Evolutionary conservation across 2,329 filamentous ascomycete species (phyloP).

Genomic region (Microsporum audouinii): DNA sequence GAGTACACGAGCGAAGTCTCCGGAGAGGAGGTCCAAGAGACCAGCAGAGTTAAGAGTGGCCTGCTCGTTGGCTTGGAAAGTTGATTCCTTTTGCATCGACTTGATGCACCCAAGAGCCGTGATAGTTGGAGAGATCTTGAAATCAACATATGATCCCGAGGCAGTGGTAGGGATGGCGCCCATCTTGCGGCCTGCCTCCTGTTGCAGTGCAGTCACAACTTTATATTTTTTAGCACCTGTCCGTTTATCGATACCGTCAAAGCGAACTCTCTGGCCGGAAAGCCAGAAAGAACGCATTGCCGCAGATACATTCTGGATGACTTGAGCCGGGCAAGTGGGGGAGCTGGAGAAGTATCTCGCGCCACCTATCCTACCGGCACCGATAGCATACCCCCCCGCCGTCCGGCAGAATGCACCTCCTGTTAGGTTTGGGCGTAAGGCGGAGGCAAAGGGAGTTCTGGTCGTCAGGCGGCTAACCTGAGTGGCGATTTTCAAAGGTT

Average conservation of each 20-base stretch:
- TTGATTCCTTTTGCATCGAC: slow-evolving; percentile 25
- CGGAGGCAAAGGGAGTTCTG: slow-evolving; percentile 74
- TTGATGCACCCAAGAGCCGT: slow-evolving; percentile 68
- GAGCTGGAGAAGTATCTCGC: slow-evolving; percentile 83
- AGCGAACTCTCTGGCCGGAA: slow-evolving; percentile 79
- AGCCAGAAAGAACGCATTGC: slow-evolving; percentile 85
- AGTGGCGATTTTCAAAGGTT: slow-evolving; percentile 45
- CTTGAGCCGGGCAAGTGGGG: slow-evolving; percentile 73
- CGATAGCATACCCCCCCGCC: slow-evolving; percentile 75
- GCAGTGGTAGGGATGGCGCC: slow-evolving; percentile 40
- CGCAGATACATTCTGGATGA: slow-evolving; percentile 88
- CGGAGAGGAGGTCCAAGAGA: slow-evolving; percentile 71
- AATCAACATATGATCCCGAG: slow-evolving; percentile 78
- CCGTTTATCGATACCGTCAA: slow-evolving; percentile 58
- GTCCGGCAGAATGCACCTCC: slow-evolving; percentile 74
- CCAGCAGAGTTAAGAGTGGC: slow-evolving; percentile 68
- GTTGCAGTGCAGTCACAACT: slow-evolving; percentile 60
- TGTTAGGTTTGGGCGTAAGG: slow-evolving; percentile 82
- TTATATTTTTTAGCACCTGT: slow-evolving; percentile 71
- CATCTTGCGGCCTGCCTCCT: slow-evolving; percentile 60
- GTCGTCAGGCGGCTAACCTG: slow-evolving; percentile 54
- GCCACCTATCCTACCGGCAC: slow-evolving; percentile 57
- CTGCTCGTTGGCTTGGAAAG: slow-evolving; percentile 27
- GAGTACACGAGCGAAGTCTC: slow-evolving; percentile 76
- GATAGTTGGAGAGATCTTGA: slow-evolving; percentile 75